Evolutionary conservation across 2,329 filamentous ascomycete species (phyloP).

Genomic region (Celoporthe dispersa): DNA sequence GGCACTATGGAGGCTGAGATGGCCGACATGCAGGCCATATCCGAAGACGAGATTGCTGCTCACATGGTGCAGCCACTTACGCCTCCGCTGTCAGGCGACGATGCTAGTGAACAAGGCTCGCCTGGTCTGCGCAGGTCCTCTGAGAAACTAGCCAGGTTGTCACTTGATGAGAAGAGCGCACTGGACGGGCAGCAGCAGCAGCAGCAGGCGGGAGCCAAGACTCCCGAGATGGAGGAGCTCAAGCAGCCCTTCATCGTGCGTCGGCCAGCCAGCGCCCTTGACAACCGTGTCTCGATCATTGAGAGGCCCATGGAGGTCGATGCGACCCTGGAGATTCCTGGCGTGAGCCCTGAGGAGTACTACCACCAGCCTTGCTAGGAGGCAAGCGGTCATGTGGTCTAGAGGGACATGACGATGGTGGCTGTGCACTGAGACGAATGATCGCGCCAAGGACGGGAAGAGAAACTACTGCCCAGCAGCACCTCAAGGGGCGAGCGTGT

Average conservation of each 20-base stretch:
- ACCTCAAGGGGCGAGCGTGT: too few species aligned
- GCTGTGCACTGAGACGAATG: neutral
- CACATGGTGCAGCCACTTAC: slow-evolving; percentile 23
- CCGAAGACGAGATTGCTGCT: slow-evolving; percentile 21
- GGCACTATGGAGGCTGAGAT: slow-evolving; percentile 22
- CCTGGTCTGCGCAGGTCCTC: slow-evolving; percentile 20
- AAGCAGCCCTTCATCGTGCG: slow-evolving; percentile 28
- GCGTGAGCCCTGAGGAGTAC: slow-evolving; percentile 27
- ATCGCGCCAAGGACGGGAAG: neutral
- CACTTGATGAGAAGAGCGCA: slow-evolving; percentile 15
- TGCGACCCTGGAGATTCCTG: slow-evolving; percentile 20
- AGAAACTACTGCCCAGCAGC: too few species aligned
- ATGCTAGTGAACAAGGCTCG: slow-evolving; percentile 19
- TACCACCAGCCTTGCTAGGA: slow-evolving; percentile 19
- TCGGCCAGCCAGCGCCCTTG: slow-evolving; percentile 22
- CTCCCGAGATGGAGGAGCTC: slow-evolving; percentile 29
- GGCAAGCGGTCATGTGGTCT: neutral
- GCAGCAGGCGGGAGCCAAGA: slow-evolving; percentile 3
- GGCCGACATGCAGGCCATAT: slow-evolving; percentile 18
- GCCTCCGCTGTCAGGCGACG: slow-evolving; percentile 24
- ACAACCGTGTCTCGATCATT: slow-evolving; percentile 26
- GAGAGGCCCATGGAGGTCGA: slow-evolving; percentile 29
- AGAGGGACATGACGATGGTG: neutral
- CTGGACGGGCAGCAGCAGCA: neutral
- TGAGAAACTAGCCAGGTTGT: slow-evolving; percentile 26